Base-by-base conservation (phyloP, 805 yeast genomes). In the Hagleromyces aurorensis region DNA sequence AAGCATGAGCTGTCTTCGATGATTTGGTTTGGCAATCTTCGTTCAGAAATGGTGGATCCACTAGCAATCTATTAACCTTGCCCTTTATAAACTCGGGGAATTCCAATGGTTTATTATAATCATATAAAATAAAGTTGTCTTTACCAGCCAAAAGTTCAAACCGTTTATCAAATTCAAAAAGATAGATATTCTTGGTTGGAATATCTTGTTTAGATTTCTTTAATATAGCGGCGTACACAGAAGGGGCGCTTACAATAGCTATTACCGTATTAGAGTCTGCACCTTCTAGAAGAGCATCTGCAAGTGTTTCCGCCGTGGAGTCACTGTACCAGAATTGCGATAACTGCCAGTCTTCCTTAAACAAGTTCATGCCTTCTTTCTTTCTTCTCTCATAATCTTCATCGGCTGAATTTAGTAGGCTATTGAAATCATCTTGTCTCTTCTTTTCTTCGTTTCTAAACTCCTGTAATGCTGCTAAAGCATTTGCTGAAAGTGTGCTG, bases 251-350 rank as follows among this genome's bases (percentile, higher is more conserved):
- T 2, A 81, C 83, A 30, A 86, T 69, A 28, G 80, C 82, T 24
- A 86, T 67, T 1, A 74, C 75, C 0, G 93, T 81, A 21, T 70
- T 65, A 31, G 67, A 68, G 41, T 77, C 80, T 1, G 93, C 91
- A 6, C 84, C 91, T 19, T 77, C 82, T 9, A 85, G 55, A 23
- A 85, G 61, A 6, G 83, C 91, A 37, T 69, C 70, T 1, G 84
- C 91, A 12, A 84, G 54, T 1, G 58, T 49, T 29, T 66, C 68
- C 0, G 95, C 86, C 1, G 96, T 86, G 3, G 62, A 57, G 37
- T 84, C 87, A 33, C 69, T 61, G 50, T 84, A 86, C 86, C 96
- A 86, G 59, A 86, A 86, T 55, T 86, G 96, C 1, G 94, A 84
- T 21, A 87, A 64, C 49, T 84, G 91, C 96, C 96, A 86, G 57